These are phyloP conservation scores for Ceratobasidium sp. DNA, from an alignment of 1,284 basidiomycete genomes.

Conservation along the genomic window DNA sequence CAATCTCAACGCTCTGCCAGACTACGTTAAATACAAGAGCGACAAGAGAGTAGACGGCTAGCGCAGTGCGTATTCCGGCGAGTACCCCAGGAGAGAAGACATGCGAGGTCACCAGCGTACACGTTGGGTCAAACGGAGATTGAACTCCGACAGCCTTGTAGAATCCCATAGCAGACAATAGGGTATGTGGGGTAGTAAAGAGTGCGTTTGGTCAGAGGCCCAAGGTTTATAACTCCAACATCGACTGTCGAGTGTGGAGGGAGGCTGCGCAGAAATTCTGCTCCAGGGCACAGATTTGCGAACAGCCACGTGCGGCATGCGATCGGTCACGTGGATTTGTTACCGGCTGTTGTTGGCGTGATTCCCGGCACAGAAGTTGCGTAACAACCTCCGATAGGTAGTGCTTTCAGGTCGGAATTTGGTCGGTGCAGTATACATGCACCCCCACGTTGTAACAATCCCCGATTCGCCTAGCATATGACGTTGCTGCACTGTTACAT, in stretches of 20 bases:
- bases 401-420: too few relatives aligned
- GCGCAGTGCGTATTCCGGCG: slow-evolving; percentile 55
- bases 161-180: slow-evolving; percentile 33
- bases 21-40: slow-evolving; percentile 57
- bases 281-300: neutral
- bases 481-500: too few relatives aligned
- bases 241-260: neutral
- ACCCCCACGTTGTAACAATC: too few relatives aligned
- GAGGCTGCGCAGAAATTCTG: slow-evolving; percentile 6
- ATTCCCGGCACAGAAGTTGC: too few relatives aligned
- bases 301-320: neutral
- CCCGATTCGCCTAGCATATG: too few relatives aligned
- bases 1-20: slow-evolving; percentile 49
- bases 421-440: too few relatives aligned
- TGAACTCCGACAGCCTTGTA: slow-evolving; percentile 46
- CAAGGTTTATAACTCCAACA: neutral
- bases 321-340: neutral
- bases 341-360: too few relatives aligned
- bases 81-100: slow-evolving; percentile 57
- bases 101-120: slow-evolving; percentile 65
- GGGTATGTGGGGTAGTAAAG: neutral
- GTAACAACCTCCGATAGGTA: too few relatives aligned
- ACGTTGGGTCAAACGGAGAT: slow-evolving; percentile 60
- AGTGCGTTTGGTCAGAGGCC: neutral
- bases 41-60: slow-evolving; percentile 62